A percentile compares a stretch with the other conserved stretches of the same genome.
phyloP scores from a whole-genome alignment of 371 early-diverging fungal genomes.

The Fennellomyces sp. region DNA sequence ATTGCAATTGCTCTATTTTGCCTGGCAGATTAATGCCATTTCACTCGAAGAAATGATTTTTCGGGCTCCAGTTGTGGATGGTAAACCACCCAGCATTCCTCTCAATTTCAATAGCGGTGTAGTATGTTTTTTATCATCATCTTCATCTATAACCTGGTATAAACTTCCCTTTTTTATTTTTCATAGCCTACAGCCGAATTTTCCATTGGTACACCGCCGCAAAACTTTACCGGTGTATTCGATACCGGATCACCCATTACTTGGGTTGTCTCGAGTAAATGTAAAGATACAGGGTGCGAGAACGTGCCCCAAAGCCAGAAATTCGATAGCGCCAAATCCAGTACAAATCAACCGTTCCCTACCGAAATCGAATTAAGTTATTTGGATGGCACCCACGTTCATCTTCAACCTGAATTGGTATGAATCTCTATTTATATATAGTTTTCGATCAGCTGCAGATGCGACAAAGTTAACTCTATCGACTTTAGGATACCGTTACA shows the following conservation, averaged over 20 bases:
- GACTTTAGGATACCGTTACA: constrained; percentile 26
- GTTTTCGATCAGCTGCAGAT: too few species aligned
- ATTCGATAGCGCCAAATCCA: constrained; percentile 22
- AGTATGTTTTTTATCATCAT: too few species aligned
- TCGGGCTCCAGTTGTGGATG: constrained; percentile 1
- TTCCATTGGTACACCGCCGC: constrained; percentile 23
- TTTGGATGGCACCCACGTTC: constrained; percentile 30
- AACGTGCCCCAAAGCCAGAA: constrained; percentile 12
- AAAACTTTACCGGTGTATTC: constrained; percentile 30
- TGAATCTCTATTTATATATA: background rate
- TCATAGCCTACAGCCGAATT: constrained; percentile 15
- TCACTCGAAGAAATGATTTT: constrained; percentile 14
- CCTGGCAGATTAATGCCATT: constrained; percentile 1
- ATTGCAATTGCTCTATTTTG: background rate
- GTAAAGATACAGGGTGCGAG: constrained; percentile 21
- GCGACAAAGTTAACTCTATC: background rate
- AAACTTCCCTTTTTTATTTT: too few species aligned
- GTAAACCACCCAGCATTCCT: constrained; percentile 7
- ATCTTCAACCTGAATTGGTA: constrained; percentile 33
- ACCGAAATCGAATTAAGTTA: constrained; percentile 20
- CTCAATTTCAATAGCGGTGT: constrained; percentile 13
- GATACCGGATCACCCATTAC: constrained; percentile 35
- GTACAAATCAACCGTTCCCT: constrained; percentile 20
- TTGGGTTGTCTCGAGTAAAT: constrained; percentile 30
- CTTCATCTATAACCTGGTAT: too few species aligned